Conservation (phyloP, 208 protist genomes). For the Porcisia hertigi region DNA sequence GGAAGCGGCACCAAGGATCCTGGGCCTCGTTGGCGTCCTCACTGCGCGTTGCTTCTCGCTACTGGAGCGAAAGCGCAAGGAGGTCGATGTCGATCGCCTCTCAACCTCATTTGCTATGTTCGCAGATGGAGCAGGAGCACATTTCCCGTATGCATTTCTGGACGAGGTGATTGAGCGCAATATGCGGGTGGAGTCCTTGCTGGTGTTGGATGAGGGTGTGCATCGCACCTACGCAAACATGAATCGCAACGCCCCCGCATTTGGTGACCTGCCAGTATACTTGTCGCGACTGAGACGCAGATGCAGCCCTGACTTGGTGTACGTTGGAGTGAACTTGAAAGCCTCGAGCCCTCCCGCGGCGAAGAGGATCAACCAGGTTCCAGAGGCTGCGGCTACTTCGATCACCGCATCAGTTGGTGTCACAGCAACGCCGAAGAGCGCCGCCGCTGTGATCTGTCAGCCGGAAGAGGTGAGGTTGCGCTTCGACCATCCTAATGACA, state of each 20-base stretch:
- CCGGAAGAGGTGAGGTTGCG: conserved; percentile 23
- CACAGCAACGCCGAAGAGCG: background rate
- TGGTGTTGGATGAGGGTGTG: conserved; percentile 67
- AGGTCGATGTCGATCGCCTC: background rate
- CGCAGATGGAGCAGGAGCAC: conserved; percentile 7
- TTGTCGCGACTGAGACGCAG: conserved; percentile 81
- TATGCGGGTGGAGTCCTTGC: conserved; percentile 52
- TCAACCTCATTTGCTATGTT: conserved; percentile 26
- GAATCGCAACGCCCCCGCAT: conserved; percentile 57
- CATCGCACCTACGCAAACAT: conserved; percentile 75
- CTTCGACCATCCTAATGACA: conserved; percentile 86
- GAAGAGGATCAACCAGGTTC: background rate
- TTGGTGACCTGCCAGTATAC: conserved; percentile 80
- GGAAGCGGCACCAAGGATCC: conserved; percentile 7
- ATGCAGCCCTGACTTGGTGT: conserved; percentile 90
- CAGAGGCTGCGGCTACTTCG: background rate
- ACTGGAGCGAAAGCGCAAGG: conserved; percentile 14
- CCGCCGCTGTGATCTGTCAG: conserved; percentile 1
- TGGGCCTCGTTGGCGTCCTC: conserved; percentile 16
- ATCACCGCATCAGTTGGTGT: background rate
- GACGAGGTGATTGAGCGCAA: conserved; percentile 69
- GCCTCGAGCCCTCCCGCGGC: conserved; percentile 12
- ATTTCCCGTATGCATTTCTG: conserved; percentile 81
- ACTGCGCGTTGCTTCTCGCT: conserved; percentile 12
- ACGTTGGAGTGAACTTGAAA: conserved; percentile 72